phyloP scores from a whole-genome alignment of 2,329 filamentous ascomycete species.

The Didymella lethalis region DNA sequence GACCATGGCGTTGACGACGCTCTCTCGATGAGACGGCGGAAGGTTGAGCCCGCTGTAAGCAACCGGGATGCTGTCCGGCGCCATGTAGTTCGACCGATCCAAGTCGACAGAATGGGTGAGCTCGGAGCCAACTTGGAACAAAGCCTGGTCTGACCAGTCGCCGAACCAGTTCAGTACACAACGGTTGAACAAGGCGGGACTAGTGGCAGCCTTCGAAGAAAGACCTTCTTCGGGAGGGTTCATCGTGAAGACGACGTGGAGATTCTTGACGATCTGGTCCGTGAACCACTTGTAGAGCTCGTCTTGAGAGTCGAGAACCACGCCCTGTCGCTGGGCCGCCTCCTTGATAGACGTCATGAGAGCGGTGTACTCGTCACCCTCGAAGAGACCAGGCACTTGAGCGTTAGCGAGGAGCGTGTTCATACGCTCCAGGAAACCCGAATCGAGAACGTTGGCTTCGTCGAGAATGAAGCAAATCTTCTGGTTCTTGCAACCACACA shows the following conservation, averaged over 20 bases:
- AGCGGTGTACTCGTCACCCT: slow-evolving; percentile 98
- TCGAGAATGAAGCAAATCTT: slow-evolving; percentile 99
- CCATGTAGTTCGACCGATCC: slow-evolving; percentile 82
- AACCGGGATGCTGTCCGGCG: slow-evolving; percentile 90
- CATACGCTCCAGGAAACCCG: slow-evolving; percentile 98
- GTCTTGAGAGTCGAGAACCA: slow-evolving; percentile 95
- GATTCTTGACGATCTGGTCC: slow-evolving; percentile 97
- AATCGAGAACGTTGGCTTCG: slow-evolving; percentile 97
- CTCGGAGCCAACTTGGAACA: slow-evolving; percentile 97
- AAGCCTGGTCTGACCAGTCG: slow-evolving; percentile 98
- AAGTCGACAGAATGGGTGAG: slow-evolving; percentile 96
- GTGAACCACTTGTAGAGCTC: slow-evolving; percentile 99
- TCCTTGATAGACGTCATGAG: slow-evolving; percentile 99
- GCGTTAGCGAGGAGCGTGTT: slow-evolving; percentile 98
- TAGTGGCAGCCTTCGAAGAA: slow-evolving; percentile 95
- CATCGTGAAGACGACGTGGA: slow-evolving; percentile 99
- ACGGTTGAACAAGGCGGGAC: slow-evolving; percentile 97
- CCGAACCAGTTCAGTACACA: slow-evolving; percentile 99
- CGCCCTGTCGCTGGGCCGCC: slow-evolving; percentile 92
- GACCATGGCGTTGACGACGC: slow-evolving; percentile 97
- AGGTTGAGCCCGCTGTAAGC: slow-evolving; percentile 86
- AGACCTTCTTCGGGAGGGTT: slow-evolving; percentile 96
- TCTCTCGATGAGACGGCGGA: slow-evolving; percentile 88
- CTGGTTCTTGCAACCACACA: slow-evolving; percentile 96
- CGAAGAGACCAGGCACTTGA: slow-evolving; percentile 98